These are phyloP conservation scores for Hypoxylon sp. DNA, from an alignment of 2,329 filamentous ascomycete species.

Conservation along the genomic window DNA sequence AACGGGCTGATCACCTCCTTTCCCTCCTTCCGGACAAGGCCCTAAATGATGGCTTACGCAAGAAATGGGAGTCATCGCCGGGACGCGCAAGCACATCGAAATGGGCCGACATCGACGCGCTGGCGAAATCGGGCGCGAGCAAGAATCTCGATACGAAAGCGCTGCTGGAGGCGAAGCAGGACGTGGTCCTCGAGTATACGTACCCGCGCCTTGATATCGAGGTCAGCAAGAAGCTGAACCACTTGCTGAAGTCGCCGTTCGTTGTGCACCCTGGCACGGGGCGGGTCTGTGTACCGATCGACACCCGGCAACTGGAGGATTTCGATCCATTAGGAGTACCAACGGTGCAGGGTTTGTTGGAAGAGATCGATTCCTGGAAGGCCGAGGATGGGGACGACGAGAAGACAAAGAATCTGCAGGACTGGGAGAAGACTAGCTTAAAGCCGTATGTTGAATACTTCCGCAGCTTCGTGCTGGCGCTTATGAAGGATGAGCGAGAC, in stretches of 20 bases:
- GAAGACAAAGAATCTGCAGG: slow-evolving; percentile 67
- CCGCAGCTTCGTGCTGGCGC: slow-evolving; percentile 79
- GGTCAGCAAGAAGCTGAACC: slow-evolving; percentile 97
- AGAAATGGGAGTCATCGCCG: slow-evolving; percentile 91
- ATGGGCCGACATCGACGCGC: slow-evolving; percentile 92
- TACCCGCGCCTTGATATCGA: slow-evolving; percentile 97
- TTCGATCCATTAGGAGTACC: slow-evolving; percentile 94
- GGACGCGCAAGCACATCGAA: slow-evolving; percentile 83
- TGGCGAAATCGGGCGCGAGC: slow-evolving; percentile 83
- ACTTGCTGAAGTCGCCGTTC: slow-evolving; percentile 97
- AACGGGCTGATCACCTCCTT: slow-evolving; percentile 83
- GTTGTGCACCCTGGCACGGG: slow-evolving; percentile 96
- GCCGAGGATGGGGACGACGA: slow-evolving; percentile 48
- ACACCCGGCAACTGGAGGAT: slow-evolving; percentile 77
- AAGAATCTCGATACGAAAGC: slow-evolving; percentile 79
- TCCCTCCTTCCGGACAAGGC: slow-evolving; percentile 85
- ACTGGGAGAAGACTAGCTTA: slow-evolving; percentile 98
- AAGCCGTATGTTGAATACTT: slow-evolving; percentile 95
- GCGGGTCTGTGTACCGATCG: slow-evolving; percentile 94
- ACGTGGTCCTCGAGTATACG: slow-evolving; percentile 96
- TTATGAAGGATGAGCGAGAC: slow-evolving; percentile 83
- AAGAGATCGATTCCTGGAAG: slow-evolving; percentile 85
- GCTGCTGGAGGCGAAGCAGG: slow-evolving; percentile 91
- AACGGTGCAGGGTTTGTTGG: slow-evolving; percentile 84
- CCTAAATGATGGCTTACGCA: slow-evolving; percentile 83